Percentiles rank a stretch among this genome's conserved stretches.
phyloP scores from a whole-genome alignment of 1,139 yeast genomes.

The Geotrichum macrosporum region DNA sequence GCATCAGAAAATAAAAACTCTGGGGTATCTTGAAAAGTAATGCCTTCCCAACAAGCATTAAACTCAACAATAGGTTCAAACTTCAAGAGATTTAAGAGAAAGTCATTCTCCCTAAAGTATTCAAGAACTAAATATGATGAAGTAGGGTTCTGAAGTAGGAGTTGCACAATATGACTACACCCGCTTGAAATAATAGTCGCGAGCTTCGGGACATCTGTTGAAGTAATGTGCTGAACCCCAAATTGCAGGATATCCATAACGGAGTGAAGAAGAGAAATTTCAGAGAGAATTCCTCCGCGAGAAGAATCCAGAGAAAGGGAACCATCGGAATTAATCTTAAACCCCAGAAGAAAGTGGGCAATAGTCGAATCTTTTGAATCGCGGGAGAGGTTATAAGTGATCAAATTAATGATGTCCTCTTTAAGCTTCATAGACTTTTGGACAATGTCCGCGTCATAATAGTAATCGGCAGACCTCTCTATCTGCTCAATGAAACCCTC shows the following conservation, averaged over 20 bases:
- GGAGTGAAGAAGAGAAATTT: constrained; percentile 52
- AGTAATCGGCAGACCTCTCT: constrained; percentile 42
- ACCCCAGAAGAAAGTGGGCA: constrained; percentile 77
- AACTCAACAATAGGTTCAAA: constrained; percentile 52
- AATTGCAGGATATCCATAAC: constrained; percentile 49
- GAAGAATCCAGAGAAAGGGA: constrained; percentile 44
- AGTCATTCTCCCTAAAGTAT: constrained; percentile 48
- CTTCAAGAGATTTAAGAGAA: constrained; percentile 51
- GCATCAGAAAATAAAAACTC: constrained; percentile 35
- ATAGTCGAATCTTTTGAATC: constrained; percentile 48
- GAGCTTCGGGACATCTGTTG: constrained; percentile 46
- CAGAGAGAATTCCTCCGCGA: constrained; percentile 49
- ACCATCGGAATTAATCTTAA: constrained; percentile 45
- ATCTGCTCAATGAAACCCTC: constrained; percentile 70
- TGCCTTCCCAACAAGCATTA: constrained; percentile 50
- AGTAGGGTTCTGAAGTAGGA: constrained; percentile 52
- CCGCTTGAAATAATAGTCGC: constrained; percentile 56
- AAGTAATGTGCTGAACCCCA: constrained; percentile 45
- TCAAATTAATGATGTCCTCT: constrained; percentile 53
- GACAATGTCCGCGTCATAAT: constrained; percentile 27
- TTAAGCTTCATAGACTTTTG: constrained; percentile 47
- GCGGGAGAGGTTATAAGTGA: constrained; percentile 48
- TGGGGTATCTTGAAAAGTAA: constrained; percentile 41
- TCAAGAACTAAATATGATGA: constrained; percentile 52
- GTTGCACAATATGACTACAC: constrained; percentile 57